Percentiles rank a stretch among this genome's conserved stretches.
These are phyloP conservation scores for Actinidia chinensis DNA, from an alignment of 179 eudicot genomes.

Conservation along the genomic window DNA sequence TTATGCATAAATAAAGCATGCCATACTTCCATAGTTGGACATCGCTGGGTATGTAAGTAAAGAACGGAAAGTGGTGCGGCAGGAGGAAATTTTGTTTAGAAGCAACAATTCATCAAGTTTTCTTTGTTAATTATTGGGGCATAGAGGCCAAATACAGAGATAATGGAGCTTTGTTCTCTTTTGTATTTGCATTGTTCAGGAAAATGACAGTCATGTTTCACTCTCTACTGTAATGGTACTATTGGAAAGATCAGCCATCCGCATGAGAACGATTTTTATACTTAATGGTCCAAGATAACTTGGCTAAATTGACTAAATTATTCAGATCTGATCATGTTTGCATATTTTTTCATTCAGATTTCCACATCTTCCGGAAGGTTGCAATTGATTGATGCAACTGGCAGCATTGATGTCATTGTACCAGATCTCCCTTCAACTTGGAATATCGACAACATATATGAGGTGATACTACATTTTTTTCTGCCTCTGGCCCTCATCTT, in stretches of 20 bases:
- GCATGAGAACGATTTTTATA: neutral
- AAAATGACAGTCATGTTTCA: neutral
- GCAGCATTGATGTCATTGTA: constrained; percentile 64
- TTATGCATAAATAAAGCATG: constrained; percentile 3
- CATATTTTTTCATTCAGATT: constrained; percentile 42
- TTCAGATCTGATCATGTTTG: constrained; percentile 8
- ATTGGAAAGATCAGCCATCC: neutral
- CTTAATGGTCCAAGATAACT: neutral
- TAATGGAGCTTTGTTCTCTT: neutral
- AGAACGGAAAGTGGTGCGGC: neutral
- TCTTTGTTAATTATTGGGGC: neutral
- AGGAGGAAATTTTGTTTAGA: neutral
- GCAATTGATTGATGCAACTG: constrained; percentile 76
- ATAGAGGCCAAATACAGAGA: neutral
- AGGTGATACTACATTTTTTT: constrained; percentile 42
- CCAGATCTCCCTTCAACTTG: constrained; percentile 70
- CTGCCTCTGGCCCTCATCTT: neutral
- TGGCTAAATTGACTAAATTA: neutral
- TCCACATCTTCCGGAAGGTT: constrained; percentile 69
- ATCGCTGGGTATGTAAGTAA: neutral
- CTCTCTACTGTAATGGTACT: neutral
- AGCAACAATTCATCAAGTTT: neutral
- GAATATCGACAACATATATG: constrained; percentile 49
- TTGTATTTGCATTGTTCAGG: neutral
- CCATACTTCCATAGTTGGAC: constrained; percentile 6